Evolutionary conservation across 2,329 filamentous ascomycete species (phyloP).

Genomic region (Fusarium sp.): DNA sequence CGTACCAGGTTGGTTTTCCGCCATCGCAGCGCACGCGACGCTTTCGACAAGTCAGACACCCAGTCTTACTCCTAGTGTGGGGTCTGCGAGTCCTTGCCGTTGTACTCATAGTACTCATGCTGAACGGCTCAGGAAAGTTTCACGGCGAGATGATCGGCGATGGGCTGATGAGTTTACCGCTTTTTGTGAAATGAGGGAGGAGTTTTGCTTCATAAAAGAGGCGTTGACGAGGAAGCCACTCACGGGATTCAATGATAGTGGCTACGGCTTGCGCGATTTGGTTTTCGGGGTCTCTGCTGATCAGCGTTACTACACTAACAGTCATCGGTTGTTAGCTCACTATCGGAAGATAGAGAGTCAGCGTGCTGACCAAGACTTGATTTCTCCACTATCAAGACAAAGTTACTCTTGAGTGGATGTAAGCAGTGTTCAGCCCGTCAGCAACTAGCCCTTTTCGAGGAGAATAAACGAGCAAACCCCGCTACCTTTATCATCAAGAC

Average conservation of each 20-base stretch:
- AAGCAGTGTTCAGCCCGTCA: neutral
- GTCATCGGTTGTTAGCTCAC: fast-evolving
- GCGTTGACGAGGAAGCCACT: neutral
- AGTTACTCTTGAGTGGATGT: neutral
- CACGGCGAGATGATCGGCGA: neutral
- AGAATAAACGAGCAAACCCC: constrained; percentile 39
- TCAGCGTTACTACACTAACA: neutral
- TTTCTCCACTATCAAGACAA: constrained; percentile 4
- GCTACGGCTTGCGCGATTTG: neutral
- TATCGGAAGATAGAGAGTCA: fast-evolving
- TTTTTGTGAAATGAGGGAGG: neutral
- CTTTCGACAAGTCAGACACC: constrained; percentile 41
- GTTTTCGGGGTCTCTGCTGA: neutral
- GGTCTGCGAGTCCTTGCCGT: constrained; percentile 27
- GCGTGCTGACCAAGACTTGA: fast-evolving
- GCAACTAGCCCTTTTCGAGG: constrained; percentile 39
- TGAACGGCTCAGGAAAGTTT: neutral
- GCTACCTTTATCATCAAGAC: neutral
- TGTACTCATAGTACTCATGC: constrained; percentile 20
- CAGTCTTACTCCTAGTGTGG: constrained; percentile 39
- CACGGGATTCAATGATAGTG: neutral
- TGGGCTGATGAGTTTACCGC: neutral
- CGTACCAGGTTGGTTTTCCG: constrained; percentile 36
- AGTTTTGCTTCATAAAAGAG: neutral
- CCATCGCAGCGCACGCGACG: constrained; percentile 43